Conservation (phyloP, 345 rosid genomes). For the Salix dunnii region DNA sequence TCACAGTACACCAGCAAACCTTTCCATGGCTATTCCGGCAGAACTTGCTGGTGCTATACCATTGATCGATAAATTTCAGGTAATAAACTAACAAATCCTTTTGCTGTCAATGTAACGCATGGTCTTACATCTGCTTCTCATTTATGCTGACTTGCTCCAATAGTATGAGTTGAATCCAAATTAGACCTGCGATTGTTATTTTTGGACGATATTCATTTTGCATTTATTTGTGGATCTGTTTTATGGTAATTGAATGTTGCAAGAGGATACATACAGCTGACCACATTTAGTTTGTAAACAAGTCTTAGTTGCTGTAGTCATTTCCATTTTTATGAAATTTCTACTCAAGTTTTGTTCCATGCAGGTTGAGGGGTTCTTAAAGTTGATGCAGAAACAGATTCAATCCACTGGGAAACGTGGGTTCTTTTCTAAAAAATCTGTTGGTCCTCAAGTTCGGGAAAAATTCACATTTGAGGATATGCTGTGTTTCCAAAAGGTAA, state of each 20-base stretch:
- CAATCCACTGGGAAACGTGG: constrained; percentile 87
- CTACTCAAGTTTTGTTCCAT: constrained; percentile 1
- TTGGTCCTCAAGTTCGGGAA: constrained; percentile 66
- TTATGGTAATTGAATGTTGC: not conserved
- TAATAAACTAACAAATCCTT: constrained; percentile 13
- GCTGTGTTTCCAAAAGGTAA: constrained; percentile 94
- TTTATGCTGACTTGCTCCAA: not conserved
- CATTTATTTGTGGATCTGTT: not conserved
- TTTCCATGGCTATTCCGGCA: constrained; percentile 64
- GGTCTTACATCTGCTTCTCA: not conserved
- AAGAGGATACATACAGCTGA: not conserved
- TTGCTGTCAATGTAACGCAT: not conserved
- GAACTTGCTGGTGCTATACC: constrained; percentile 95
- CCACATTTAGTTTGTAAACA: not conserved
- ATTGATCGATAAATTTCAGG: constrained; percentile 92
- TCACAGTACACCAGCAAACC: constrained; percentile 48
- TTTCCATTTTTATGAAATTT: constrained; percentile 7
- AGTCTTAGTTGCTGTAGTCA: not conserved
- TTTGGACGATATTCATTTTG: not conserved
- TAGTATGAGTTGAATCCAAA: not conserved
- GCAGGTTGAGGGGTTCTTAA: constrained; percentile 83
- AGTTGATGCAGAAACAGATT: constrained; percentile 93
- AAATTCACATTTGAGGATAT: constrained; percentile 93
- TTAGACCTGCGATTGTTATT: not conserved
- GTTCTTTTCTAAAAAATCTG: constrained; percentile 76